These are phyloP conservation scores for Candida krabiensis DNA, from an alignment of 805 yeast genomes.

Conservation along the genomic window DNA sequence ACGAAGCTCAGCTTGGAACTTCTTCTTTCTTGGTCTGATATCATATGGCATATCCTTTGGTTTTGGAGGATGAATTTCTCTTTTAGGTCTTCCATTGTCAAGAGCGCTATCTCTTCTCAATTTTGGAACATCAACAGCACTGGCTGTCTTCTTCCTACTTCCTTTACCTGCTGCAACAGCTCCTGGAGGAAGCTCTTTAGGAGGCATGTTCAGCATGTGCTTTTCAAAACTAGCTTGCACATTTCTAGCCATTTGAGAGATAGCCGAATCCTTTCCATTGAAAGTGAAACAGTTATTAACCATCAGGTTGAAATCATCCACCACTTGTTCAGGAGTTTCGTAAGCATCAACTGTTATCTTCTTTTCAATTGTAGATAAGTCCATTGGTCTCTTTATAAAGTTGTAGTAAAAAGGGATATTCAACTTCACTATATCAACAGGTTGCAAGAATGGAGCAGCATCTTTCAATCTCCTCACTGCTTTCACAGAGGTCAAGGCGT, in stretches of 20 bases:
- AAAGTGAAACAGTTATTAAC: constrained; percentile 79
- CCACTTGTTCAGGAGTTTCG: constrained; percentile 64
- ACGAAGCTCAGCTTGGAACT: constrained; percentile 83
- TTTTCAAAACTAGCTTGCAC: constrained; percentile 91
- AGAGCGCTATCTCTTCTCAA: constrained; percentile 70
- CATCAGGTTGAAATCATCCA: constrained; percentile 80
- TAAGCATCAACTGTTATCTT: constrained; percentile 73
- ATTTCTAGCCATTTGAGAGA: constrained; percentile 89
- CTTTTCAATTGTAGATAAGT: constrained; percentile 83
- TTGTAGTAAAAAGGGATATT: constrained; percentile 91
- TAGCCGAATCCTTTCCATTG: constrained; percentile 81
- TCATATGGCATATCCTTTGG: constrained; percentile 93
- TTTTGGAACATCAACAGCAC: constrained; percentile 54
- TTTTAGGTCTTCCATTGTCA: constrained; percentile 81
- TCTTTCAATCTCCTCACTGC: constrained; percentile 90
- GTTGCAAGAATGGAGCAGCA: constrained; percentile 84
- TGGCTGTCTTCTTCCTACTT: constrained; percentile 32
- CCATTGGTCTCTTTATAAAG: constrained; percentile 87
- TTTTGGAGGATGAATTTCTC: constrained; percentile 95
- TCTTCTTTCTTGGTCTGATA: constrained; percentile 87
- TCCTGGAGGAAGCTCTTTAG: constrained; percentile 43
- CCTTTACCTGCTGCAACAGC: constrained; percentile 26
- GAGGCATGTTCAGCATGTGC: constrained; percentile 89
- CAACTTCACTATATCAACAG: constrained; percentile 86
- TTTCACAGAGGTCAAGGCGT: constrained; percentile 73